Conservation (phyloP, 1,284 basidiomycete species). For the Ganoderma sinense region DNA sequence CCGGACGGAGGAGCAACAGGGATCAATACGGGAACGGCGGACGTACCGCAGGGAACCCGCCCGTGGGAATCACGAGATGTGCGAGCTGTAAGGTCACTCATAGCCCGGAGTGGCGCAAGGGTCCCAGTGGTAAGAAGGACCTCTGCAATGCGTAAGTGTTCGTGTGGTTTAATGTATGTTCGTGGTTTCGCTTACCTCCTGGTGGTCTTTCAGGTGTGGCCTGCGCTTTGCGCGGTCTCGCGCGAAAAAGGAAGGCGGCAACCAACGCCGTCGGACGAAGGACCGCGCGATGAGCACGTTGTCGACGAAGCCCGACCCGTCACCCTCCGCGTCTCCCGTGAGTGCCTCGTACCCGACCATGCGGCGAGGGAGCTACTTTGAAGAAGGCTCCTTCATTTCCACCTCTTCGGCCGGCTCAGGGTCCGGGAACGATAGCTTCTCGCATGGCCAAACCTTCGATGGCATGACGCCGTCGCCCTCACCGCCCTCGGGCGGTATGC, state of each 20-base stretch:
- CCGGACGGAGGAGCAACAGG: constrained; percentile 56
- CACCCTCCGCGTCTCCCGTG: constrained; percentile 49
- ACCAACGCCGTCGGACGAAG: constrained; percentile 49
- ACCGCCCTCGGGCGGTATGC: constrained; percentile 57
- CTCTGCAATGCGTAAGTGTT: constrained; percentile 85
- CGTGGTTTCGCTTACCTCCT: constrained; percentile 14
- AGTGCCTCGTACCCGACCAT: constrained; percentile 43
- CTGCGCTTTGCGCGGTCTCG: constrained; percentile 82
- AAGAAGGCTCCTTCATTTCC: constrained; percentile 56
- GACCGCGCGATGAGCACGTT: constrained; percentile 49
- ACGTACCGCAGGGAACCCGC: constrained; percentile 61
- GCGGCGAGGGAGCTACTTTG: constrained; percentile 52
- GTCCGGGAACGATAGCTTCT: constrained; percentile 63
- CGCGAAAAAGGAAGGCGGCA: constrained; percentile 80
- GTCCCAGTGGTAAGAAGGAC: constrained; percentile 89
- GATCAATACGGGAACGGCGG: constrained; percentile 42
- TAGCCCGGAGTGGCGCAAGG: constrained; percentile 96
- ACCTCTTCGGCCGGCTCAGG: constrained; percentile 57
- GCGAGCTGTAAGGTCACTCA: constrained; percentile 85
- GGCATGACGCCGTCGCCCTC: constrained; percentile 61
- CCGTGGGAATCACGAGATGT: constrained; percentile 78
- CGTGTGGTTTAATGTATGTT: constrained; percentile 43
- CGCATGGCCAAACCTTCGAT: constrained; percentile 48
- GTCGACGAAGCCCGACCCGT: constrained; percentile 43
- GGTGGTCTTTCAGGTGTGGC: constrained; percentile 63